phyloP scores from a whole-genome alignment of 768 basidiomycete genomes.

The Lactarius quietus region DNA sequence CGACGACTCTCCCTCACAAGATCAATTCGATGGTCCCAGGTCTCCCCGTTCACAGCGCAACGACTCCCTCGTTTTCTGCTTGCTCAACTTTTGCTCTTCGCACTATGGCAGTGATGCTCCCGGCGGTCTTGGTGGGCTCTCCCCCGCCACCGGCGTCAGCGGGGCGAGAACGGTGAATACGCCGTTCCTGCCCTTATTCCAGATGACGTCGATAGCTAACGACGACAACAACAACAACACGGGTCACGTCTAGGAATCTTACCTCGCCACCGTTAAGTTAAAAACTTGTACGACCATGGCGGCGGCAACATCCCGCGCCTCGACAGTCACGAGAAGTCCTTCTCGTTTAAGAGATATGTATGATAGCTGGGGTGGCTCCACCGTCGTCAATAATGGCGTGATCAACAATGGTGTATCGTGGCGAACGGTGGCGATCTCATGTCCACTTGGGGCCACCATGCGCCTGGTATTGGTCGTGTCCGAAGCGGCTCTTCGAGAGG shows the following conservation, averaged over 20 bases:
- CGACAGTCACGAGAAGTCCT: no score
- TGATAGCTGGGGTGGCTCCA: no score
- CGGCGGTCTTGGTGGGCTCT: constrained; percentile 36
- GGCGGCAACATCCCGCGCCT: no score
- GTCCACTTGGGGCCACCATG: no score
- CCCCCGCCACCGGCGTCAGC: constrained; percentile 57
- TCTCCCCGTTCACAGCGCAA: constrained; percentile 83
- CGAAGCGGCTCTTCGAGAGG: constrained; percentile 33
- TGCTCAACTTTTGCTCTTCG: no score
- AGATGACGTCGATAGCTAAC: constrained; percentile 43
- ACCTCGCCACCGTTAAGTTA: constrained; percentile 48
- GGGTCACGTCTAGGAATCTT: constrained; percentile 41
- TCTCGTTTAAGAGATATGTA: no score
- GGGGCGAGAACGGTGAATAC: constrained; percentile 98
- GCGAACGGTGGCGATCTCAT: no score
- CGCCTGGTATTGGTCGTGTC: constrained; percentile 9
- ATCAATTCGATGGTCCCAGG: constrained; percentile 45
- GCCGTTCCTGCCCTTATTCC: constrained; percentile 90
- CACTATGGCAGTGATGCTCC: constrained; percentile 37
- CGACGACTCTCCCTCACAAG: constrained; percentile 58
- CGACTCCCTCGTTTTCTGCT: no score
- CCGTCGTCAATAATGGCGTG: constrained; percentile 4
- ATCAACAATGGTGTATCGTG: no score
- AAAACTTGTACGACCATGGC: no score
- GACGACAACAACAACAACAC: constrained; percentile 30